phyloP scores from a whole-genome alignment of 495 filamentous ascomycete species.

The Tuber melanosporum region DNA sequence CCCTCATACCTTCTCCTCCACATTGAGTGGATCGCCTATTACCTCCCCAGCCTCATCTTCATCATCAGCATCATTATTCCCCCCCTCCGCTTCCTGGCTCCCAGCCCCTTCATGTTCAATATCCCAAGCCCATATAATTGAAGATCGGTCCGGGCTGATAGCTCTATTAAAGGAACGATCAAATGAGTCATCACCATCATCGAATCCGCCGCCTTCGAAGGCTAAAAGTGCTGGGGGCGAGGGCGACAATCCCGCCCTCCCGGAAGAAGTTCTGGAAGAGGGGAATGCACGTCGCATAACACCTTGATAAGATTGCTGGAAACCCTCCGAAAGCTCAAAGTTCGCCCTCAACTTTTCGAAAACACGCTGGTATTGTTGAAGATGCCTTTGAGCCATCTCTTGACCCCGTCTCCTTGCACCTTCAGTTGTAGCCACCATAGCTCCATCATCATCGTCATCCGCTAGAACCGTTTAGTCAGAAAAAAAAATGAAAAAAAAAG shows the following conservation, averaged over 20 bases:
- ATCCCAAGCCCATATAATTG: not conserved
- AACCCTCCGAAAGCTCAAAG: not conserved
- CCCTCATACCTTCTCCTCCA: constrained; percentile 6
- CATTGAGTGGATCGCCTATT: not conserved
- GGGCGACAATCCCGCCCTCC: not conserved
- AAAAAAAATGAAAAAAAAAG: not conserved
- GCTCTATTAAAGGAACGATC: not conserved
- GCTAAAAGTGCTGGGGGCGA: not conserved
- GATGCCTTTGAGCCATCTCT: not conserved
- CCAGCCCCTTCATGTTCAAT: not conserved
- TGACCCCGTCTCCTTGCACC: not conserved
- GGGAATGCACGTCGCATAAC: constrained; percentile 1
- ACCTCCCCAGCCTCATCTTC: not conserved
- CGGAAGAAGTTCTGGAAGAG: not conserved
- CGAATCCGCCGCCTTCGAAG: not conserved
- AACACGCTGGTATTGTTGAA: not conserved
- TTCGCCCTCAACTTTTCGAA: not conserved
- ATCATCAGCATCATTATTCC: not conserved
- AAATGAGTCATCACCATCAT: constrained; percentile 1
- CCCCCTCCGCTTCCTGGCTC: not conserved
- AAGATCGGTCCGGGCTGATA: not conserved
- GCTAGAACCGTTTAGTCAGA: not conserved
- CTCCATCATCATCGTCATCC: not conserved
- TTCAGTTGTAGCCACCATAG: not conserved
- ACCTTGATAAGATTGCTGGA: not conserved